Percentiles rank a stretch among this genome's conserved stretches.
Evolutionary conservation across 257 asterid species (phyloP).

Genomic region (Solanum chiquidenum): DNA sequence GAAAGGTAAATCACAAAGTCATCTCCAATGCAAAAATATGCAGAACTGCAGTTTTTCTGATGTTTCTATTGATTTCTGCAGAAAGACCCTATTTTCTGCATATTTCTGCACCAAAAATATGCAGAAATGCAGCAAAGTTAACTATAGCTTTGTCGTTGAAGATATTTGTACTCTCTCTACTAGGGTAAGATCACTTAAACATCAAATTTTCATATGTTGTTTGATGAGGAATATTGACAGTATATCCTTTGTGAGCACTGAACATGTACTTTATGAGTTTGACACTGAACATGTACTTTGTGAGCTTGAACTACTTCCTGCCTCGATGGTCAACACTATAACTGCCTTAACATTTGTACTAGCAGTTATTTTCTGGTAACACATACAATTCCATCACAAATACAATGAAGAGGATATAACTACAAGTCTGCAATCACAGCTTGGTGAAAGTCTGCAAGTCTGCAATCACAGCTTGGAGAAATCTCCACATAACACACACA

Average conservation of each 20-base stretch:
- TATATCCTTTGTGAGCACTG: conserved; percentile 12
- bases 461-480: neutral
- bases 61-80: conserved; percentile 15
- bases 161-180: conserved; percentile 48
- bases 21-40: neutral
- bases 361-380: conserved; percentile 9
- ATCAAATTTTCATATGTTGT: neutral
- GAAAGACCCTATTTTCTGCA: conserved; percentile 10
- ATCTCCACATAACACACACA: neutral
- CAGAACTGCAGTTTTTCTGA: neutral
- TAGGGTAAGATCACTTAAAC: conserved; percentile 29
- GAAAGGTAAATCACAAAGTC: conserved; percentile 32
- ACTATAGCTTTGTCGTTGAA: conserved; percentile 38
- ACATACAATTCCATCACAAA: neutral
- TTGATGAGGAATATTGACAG: neutral
- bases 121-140: conserved; percentile 31
- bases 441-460: too few species aligned
- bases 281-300: conserved; percentile 63
- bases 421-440: neutral
- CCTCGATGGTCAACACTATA: conserved; percentile 57
- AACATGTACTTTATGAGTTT: conserved; percentile 15
- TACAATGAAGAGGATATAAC: neutral
- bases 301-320: conserved; percentile 41
- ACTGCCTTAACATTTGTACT: conserved; percentile 57
- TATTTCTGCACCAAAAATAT: too few species aligned